A percentile compares a stretch with the other conserved stretches of the same genome.
Evolutionary conservation across 1,284 basidiomycete species (phyloP).

Genomic region (Cryptococcus sp.): DNA sequence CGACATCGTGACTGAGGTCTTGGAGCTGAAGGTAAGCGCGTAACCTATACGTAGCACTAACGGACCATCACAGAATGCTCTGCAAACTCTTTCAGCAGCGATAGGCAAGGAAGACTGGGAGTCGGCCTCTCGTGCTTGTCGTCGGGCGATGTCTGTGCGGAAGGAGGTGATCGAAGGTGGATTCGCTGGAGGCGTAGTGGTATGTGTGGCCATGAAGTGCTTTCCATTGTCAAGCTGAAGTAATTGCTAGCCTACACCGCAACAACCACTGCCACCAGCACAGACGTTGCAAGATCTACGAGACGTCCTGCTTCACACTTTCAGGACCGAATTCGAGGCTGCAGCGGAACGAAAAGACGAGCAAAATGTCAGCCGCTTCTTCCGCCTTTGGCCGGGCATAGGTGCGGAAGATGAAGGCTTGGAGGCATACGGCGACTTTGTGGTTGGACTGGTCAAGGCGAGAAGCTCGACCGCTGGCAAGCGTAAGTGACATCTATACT

Average conservation of each 20-base stretch:
- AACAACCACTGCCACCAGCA: slow-evolving; percentile 79
- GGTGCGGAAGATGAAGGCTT: slow-evolving; percentile 80
- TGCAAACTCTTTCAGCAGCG: slow-evolving; percentile 70
- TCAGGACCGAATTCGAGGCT: slow-evolving; percentile 77
- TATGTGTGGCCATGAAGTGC: slow-evolving; percentile 52
- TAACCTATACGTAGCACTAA: background rate
- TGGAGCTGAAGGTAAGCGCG: slow-evolving; percentile 77
- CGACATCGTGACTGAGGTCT: slow-evolving; percentile 80
- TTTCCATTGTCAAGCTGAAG: background rate
- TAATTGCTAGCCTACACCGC: slow-evolving; percentile 73
- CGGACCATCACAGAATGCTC: slow-evolving; percentile 64
- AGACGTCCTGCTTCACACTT: slow-evolving; percentile 73
- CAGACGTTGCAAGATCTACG: slow-evolving; percentile 78
- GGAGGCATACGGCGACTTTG: slow-evolving; percentile 90
- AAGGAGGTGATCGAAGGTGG: slow-evolving; percentile 73
- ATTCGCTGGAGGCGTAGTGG: slow-evolving; percentile 86
- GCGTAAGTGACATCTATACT: slow-evolving; percentile 58
- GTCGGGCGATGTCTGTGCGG: slow-evolving; percentile 82
- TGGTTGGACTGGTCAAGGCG: slow-evolving; percentile 82
- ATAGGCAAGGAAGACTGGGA: slow-evolving; percentile 94
- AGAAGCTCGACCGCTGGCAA: slow-evolving; percentile 75
- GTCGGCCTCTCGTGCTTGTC: slow-evolving; percentile 84
- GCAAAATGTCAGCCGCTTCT: slow-evolving; percentile 86
- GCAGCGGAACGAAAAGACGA: slow-evolving; percentile 74
- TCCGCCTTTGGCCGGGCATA: slow-evolving; percentile 93